A percentile compares a stretch with the other conserved stretches of the same genome.
phyloP scores from a whole-genome alignment of 1,139 yeast genomes.

The Candida anutae region DNA sequence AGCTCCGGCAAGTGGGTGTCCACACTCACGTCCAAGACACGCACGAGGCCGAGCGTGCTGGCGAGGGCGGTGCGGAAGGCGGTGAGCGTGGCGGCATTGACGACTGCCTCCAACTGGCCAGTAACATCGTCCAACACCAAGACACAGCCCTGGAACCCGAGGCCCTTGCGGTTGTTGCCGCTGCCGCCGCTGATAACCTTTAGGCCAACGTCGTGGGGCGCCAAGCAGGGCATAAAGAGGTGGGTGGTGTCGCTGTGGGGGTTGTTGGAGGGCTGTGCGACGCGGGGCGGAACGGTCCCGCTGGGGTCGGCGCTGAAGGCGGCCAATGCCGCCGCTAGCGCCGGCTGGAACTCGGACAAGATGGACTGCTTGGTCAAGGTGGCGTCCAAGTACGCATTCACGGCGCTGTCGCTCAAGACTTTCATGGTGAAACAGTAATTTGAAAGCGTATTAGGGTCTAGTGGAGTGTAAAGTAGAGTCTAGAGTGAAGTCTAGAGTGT shows the following conservation, averaged over 20 bases:
- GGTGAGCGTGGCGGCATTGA: constrained; percentile 54
- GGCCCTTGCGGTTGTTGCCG: constrained; percentile 21
- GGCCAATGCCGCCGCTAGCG: constrained; percentile 17
- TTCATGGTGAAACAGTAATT: constrained; percentile 14
- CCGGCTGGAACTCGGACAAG: constrained; percentile 19
- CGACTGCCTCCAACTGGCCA: constrained; percentile 45
- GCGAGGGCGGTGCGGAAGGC: constrained; percentile 66
- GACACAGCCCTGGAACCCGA: constrained; percentile 49
- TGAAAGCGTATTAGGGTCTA: too few relatives aligned
- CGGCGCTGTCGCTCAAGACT: constrained; percentile 19
- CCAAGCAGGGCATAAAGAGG: constrained; percentile 58
- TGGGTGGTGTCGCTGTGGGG: constrained; percentile 34
- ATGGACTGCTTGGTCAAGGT: constrained; percentile 13
- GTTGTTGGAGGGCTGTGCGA: constrained; percentile 14
- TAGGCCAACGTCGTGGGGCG: constrained; percentile 38
- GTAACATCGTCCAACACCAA: constrained; percentile 40
- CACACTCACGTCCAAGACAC: constrained; percentile 18
- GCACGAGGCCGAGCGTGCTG: constrained; percentile 40
- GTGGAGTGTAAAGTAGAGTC: too few relatives aligned
- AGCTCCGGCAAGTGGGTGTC: constrained; percentile 16
- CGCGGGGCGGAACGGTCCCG: constrained; percentile 30
- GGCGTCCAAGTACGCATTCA: constrained; percentile 11
- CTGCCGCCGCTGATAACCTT: constrained; percentile 47
- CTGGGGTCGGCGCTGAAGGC: constrained; percentile 16
- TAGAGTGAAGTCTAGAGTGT: too few relatives aligned